Conservation (phyloP, 192 early-diverging fungal species). For the Rhizoclosmatium globosum region DNA sequence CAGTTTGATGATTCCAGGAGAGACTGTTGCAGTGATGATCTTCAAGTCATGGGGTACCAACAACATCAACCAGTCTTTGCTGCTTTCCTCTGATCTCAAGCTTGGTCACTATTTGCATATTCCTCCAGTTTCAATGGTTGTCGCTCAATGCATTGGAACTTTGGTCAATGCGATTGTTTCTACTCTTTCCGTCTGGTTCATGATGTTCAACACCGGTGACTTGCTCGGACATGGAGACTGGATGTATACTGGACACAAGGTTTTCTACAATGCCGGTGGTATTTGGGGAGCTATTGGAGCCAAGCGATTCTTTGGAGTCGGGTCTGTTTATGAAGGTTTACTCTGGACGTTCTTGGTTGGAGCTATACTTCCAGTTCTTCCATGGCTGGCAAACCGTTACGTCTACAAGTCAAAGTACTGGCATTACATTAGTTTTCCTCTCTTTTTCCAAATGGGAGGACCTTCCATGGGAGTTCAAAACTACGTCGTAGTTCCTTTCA, state of each 20-base stretch:
- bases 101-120: constrained; percentile 78
- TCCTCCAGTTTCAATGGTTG: constrained; percentile 80
- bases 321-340: constrained; percentile 28
- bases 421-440: constrained; percentile 37
- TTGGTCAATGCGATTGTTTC: constrained; percentile 18
- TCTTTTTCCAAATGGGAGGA: constrained; percentile 18
- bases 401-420: constrained; percentile 26
- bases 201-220: constrained; percentile 27
- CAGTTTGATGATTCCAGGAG: constrained; percentile 68
- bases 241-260: background rate
- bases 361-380: constrained; percentile 37
- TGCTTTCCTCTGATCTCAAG: constrained; percentile 66
- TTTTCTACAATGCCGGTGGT: constrained; percentile 36
- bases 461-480: background rate
- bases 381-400: constrained; percentile 40
- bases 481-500: background rate
- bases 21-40: constrained; percentile 71
- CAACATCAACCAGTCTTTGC: constrained; percentile 67
- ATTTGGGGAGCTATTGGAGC: constrained; percentile 71
- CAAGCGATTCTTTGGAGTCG: constrained; percentile 60
- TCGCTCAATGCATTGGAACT: constrained; percentile 73
- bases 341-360: constrained; percentile 40
- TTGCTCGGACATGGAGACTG: constrained; percentile 11
- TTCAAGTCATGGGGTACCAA: constrained; percentile 75
- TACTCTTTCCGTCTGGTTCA: background rate